Percentiles rank a stretch among this genome's conserved stretches.
These are phyloP conservation scores for Pseudomonodictys pantanalensis DNA, from an alignment of 495 filamentous ascomycete genomes.

Conservation along the genomic window DNA sequence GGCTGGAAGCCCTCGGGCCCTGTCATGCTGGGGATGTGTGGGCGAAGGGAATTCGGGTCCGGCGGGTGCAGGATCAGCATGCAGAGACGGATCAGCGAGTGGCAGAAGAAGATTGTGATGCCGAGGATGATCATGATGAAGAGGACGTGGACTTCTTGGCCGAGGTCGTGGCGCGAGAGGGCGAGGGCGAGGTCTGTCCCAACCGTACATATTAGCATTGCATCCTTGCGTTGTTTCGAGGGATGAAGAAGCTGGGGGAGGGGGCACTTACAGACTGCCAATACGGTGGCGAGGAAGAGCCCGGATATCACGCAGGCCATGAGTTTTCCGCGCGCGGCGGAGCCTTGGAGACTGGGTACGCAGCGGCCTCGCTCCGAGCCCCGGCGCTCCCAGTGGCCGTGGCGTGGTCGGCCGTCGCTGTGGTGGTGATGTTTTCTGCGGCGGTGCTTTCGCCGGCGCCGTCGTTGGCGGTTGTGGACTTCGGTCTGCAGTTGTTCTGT, in stretches of 20 bases:
- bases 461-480: constrained; percentile 1
- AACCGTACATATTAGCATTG: too few relatives aligned
- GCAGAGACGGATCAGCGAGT: constrained; percentile 70
- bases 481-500: constrained; percentile 25
- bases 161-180: constrained; percentile 52
- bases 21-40: constrained; percentile 31
- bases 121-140: constrained; percentile 72
- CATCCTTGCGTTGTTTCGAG: constrained; percentile 5
- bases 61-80: constrained; percentile 49
- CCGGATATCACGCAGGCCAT: constrained; percentile 31
- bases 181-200: constrained; percentile 69
- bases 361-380: constrained; percentile 7
- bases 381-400: constrained; percentile 26
- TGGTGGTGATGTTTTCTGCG: constrained; percentile 12
- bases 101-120: constrained; percentile 73
- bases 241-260: not conserved
- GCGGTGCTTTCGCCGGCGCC: not conserved
- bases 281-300: constrained; percentile 30
- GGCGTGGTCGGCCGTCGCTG: too few relatives aligned
- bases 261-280: constrained; percentile 34
- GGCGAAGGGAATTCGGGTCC: constrained; percentile 1
- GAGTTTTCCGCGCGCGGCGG: constrained; percentile 23
- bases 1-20: constrained; percentile 40
- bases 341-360: constrained; percentile 13
- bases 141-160: constrained; percentile 67